These are phyloP conservation scores for Hamigera avellanea DNA, from an alignment of 495 filamentous ascomycete species.

Conservation along the genomic window DNA sequence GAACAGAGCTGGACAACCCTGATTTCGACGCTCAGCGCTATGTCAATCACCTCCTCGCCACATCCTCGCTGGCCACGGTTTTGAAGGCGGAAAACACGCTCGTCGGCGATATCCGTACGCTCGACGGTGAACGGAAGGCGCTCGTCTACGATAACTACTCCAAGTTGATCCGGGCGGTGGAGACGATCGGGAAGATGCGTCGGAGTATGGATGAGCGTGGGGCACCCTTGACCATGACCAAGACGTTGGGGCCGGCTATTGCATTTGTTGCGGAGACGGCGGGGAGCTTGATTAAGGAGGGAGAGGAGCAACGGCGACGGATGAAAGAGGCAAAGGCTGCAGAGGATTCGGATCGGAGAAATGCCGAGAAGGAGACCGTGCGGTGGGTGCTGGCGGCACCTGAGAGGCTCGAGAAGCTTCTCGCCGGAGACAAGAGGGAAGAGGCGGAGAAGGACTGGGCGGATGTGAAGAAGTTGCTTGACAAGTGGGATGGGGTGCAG, in stretches of 20 bases:
- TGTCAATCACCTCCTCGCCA: conserved; percentile 31
- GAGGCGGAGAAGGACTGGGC: conserved; percentile 51
- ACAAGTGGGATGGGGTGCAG: conserved; percentile 47
- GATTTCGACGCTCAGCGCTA: conserved; percentile 36
- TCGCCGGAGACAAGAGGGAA: conserved; percentile 36
- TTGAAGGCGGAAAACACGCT: conserved; percentile 47
- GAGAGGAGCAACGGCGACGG: conserved; percentile 23
- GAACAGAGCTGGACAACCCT: conserved; percentile 35
- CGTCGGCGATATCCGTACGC: conserved; percentile 63
- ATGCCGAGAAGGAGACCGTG: conserved; percentile 54
- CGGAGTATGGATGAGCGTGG: conserved; percentile 38
- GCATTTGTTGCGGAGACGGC: conserved; percentile 73
- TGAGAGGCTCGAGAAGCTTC: conserved; percentile 32
- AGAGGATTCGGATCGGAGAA: conserved; percentile 24
- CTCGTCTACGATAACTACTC: conserved; percentile 97
- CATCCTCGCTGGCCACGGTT: conserved; percentile 51
- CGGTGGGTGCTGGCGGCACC: conserved; percentile 57
- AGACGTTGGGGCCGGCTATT: conserved; percentile 65
- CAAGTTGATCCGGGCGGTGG: conserved; percentile 87
- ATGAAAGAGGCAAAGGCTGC: conserved; percentile 25
- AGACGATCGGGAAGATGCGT: conserved; percentile 71
- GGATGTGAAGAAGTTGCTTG: conserved; percentile 33
- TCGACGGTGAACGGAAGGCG: conserved; percentile 93
- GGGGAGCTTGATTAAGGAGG: conserved; percentile 47
- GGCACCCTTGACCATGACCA: conserved; percentile 36